A percentile compares a stretch with the other conserved stretches of the same genome.
These are phyloP conservation scores for Penicillium sumatraense DNA, from an alignment of 2,329 filamentous ascomycete genomes.

Conservation along the genomic window DNA sequence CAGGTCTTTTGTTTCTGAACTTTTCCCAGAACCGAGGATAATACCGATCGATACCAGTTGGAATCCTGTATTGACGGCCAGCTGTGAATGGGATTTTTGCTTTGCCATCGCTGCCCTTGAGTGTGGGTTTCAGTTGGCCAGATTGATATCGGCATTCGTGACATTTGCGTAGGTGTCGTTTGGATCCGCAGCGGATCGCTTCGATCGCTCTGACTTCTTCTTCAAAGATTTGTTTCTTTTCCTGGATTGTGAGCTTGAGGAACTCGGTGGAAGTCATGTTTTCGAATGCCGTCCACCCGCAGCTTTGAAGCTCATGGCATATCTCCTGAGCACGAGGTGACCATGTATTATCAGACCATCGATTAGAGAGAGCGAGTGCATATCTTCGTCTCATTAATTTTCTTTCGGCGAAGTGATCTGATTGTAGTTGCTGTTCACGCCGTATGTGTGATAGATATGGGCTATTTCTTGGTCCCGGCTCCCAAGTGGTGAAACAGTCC, in stretches of 20 bases:
- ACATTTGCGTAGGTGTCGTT: slow-evolving; percentile 12
- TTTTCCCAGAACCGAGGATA: slow-evolving; percentile 4
- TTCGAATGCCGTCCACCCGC: neutral
- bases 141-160: slow-evolving; percentile 11
- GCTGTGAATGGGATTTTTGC: neutral
- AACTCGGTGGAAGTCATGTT: neutral
- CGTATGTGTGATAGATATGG: neutral
- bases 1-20: neutral
- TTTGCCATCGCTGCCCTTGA: neutral
- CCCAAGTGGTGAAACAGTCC: neutral
- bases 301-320: neutral
- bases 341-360: neutral
- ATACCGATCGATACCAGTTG: slow-evolving; percentile 3
- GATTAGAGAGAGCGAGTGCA: slow-evolving; percentile 1
- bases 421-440: neutral
- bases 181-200: slow-evolving; percentile 6
- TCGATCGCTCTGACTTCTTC: slow-evolving; percentile 5
- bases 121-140: neutral
- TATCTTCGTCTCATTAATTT: slow-evolving; percentile 5
- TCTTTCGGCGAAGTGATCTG: neutral
- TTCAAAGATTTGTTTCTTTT: slow-evolving; percentile 7
- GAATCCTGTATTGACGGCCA: neutral
- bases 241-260: neutral
- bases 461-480: neutral
- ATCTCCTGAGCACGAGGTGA: neutral